phyloP scores from a whole-genome alignment of 768 basidiomycete genomes.

The Scleroderma bovista region DNA sequence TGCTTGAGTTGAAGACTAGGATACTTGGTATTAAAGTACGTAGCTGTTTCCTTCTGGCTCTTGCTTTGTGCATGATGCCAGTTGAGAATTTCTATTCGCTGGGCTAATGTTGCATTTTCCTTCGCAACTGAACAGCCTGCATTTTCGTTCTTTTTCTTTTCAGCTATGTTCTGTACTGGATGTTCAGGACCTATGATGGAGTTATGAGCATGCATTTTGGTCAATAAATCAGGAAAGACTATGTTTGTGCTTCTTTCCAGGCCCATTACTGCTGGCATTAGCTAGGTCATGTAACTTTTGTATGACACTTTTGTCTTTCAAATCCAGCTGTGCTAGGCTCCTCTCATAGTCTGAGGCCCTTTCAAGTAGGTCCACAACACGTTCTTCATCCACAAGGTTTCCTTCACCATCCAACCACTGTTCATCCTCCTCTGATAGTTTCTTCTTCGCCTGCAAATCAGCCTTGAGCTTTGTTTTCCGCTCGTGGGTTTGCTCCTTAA shows the following conservation, averaged over 20 bases:
- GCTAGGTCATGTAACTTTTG: neutral
- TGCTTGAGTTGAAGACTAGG: constrained; percentile 31
- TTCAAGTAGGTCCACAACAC: constrained; percentile 12
- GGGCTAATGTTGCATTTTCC: constrained; percentile 28
- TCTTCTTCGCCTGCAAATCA: constrained; percentile 5
- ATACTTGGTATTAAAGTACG: constrained; percentile 27
- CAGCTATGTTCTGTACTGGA: neutral
- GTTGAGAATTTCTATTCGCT: constrained; percentile 32
- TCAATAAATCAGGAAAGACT: neutral
- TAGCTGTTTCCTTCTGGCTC: constrained; percentile 28
- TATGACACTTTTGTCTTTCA: neutral
- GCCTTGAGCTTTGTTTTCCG: constrained; percentile 4
- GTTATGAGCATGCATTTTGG: neutral
- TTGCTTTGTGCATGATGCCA: constrained; percentile 30
- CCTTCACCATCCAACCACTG: constrained; percentile 18
- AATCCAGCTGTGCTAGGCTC: constrained; percentile 6
- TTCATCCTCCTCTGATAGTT: constrained; percentile 10
- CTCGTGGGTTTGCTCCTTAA: constrained; percentile 8
- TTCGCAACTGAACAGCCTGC: neutral
- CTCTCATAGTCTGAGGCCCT: constrained; percentile 15
- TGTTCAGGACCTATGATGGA: constrained; percentile 2
- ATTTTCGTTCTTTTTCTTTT: neutral
- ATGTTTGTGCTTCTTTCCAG: constrained; percentile 1
- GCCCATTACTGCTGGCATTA: neutral
- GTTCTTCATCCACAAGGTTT: constrained; percentile 18